Evolutionary conservation across 2,329 filamentous ascomycete species (phyloP), one percentile per base, ranked within the genome.

Genomic region (Didymella pinodella): DNA sequence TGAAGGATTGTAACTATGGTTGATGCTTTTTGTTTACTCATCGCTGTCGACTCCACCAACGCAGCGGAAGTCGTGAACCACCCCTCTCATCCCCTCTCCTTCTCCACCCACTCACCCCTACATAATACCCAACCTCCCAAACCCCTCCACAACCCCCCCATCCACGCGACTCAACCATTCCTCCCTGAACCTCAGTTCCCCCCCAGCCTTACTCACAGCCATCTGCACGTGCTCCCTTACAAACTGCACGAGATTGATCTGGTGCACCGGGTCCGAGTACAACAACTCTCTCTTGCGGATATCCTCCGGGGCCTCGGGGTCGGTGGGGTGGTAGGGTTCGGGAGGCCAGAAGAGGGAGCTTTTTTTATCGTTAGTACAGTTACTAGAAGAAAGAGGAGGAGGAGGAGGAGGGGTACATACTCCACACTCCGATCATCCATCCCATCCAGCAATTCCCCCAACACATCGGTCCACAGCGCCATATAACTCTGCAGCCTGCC

Each of bases 141-240:
- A 94, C n/a, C 82, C 85, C 11, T 80, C 80, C 61, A 94, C 67
- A 16, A 93, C 85, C 59, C 93, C 88, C 65, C 83, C 83, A 74
- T 95, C 91, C 26, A 95, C 90, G 62, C 93, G 90, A n/a, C 82
- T 82, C 14, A 87, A 77, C 86, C 88, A 93, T 49, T 88, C 83
- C 54, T 85, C 82, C 72, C 88, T 83, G 73, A 95, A 94, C 3
- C 73, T 78, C 48, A 85, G 81, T 66, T 89, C 84, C 0, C 90
- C 90, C 2, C 91, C 91, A 4, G 82, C 82, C 4, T 81, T 79
- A 49, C 80, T 79, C 20, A 93, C 84, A 5, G 88, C 78, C 14
- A 82, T 80, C 55, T 85, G 81, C 32, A 95, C 72, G 52, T 86
- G 84, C 61, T 86, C 82, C 66, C 83, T 83, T 2, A 93, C 83